Percentiles rank a stretch among this genome's conserved stretches.
Conservation (phyloP, 768 basidiomycete species). For the Tubosaeta sp. region DNA sequence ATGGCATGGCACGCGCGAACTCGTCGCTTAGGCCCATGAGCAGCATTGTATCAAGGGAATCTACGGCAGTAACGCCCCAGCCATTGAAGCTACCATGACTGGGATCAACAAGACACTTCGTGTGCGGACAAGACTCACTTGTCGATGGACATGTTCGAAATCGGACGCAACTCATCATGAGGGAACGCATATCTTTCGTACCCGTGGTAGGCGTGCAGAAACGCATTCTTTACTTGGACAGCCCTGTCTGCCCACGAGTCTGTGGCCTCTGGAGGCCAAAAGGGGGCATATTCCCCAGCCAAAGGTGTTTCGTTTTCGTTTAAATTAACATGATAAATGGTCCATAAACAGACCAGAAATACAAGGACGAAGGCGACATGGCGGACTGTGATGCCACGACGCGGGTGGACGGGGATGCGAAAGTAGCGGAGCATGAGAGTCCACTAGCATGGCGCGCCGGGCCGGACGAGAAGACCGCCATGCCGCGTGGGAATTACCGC, state of each 20-base stretch:
- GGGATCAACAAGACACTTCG: background rate
- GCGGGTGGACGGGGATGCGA: background rate
- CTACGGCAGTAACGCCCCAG: conserved; percentile 75
- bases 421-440: background rate
- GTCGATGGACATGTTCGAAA: conserved; percentile 43
- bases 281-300: conserved; percentile 11
- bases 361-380: conserved; percentile 17
- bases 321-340: conserved; percentile 12
- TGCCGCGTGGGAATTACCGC: conserved; percentile 1
- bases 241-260: conserved; percentile 51
- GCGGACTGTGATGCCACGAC: conserved; percentile 21
- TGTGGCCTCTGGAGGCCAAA: conserved; percentile 27
- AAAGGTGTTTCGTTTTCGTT: background rate
- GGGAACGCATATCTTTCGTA: conserved; percentile 61
- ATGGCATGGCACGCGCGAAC: conserved; percentile 58
- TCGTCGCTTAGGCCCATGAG: conserved; percentile 75
- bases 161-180: conserved; percentile 58
- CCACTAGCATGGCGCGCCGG: background rate
- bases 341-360: conserved; percentile 15
- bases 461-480: background rate
- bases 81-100: conserved; percentile 61
- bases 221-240: conserved; percentile 54
- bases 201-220: conserved; percentile 62
- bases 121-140: conserved; percentile 38
- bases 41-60: conserved; percentile 83